Conservation (phyloP, 441 rosid species). For the Pelargonium cotyledonis region DNA sequence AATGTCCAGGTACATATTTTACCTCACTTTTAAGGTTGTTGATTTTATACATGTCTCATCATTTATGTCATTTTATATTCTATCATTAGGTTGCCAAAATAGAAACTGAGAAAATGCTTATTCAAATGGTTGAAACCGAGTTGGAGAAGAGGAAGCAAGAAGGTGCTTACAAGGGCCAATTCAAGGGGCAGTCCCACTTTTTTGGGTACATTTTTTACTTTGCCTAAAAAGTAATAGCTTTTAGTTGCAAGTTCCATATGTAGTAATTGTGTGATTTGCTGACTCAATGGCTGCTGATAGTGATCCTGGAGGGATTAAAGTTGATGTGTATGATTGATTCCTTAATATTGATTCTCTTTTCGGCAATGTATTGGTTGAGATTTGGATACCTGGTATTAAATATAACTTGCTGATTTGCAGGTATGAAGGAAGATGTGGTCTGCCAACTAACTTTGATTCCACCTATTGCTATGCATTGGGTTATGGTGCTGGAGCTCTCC, state of each 20-base stretch:
- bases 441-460: conserved; percentile 94
- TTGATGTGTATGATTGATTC: neutral
- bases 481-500: conserved; percentile 79
- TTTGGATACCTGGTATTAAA: conserved; percentile 10
- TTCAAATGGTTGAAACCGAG: conserved; percentile 97
- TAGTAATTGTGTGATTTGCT: neutral
- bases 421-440: conserved; percentile 97
- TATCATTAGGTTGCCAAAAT: conserved; percentile 83
- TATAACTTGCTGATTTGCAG: conserved; percentile 30
- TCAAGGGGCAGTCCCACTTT: conserved; percentile 95
- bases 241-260: neutral
- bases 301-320: neutral
- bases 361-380: neutral
- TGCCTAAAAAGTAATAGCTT: neutral
- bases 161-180: conserved; percentile 60
- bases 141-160: conserved; percentile 79
- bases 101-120: conserved; percentile 98
- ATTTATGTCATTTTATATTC: conserved; percentile 11
- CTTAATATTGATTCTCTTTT: neutral
- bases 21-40: neutral
- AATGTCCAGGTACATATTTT: conserved; percentile 95
- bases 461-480: conserved; percentile 93
- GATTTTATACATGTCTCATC: conserved; percentile 10
- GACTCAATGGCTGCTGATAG: neutral
- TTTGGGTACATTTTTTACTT: conserved; percentile 54